Conservation (phyloP, 2,329 filamentous ascomycete species). For the Simplicillium sp. region DNA sequence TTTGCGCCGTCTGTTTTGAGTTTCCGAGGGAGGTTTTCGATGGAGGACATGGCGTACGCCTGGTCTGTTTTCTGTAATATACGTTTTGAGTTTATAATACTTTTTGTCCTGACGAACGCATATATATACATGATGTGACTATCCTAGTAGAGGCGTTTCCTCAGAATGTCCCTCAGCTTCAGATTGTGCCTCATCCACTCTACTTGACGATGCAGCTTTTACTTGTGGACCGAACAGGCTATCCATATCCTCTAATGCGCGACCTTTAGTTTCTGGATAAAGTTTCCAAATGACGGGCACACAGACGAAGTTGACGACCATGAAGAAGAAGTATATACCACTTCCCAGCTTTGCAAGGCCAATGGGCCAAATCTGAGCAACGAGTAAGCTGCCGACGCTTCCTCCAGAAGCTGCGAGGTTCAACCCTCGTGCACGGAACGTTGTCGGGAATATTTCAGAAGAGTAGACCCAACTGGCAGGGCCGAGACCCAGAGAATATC, state of each 20-base stretch:
- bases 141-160: too few species aligned
- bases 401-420: slow-evolving; percentile 45
- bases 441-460: slow-evolving; percentile 51
- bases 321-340: slow-evolving; percentile 48
- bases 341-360: slow-evolving; percentile 40
- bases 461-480: slow-evolving; percentile 50
- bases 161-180: too few species aligned
- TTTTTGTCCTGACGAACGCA: too few species aligned
- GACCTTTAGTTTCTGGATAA: slow-evolving; percentile 35
- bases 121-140: too few species aligned
- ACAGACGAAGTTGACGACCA: slow-evolving; percentile 38
- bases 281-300: slow-evolving; percentile 32
- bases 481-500: slow-evolving; percentile 48
- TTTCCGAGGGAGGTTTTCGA: too few species aligned
- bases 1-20: too few species aligned
- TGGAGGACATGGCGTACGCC: too few species aligned
- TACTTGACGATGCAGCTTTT: too few species aligned
- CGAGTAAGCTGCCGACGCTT: slow-evolving; percentile 44
- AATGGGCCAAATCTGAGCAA: slow-evolving; percentile 45
- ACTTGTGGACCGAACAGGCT: slow-evolving; percentile 21
- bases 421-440: slow-evolving; percentile 45
- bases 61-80: too few species aligned
- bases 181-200: too few species aligned
- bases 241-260: slow-evolving; percentile 34
- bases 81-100: too few species aligned